These are phyloP conservation scores for Sungouiozyma ichnusensis DNA, from an alignment of 805 yeast genomes.

Conservation along the genomic window DNA sequence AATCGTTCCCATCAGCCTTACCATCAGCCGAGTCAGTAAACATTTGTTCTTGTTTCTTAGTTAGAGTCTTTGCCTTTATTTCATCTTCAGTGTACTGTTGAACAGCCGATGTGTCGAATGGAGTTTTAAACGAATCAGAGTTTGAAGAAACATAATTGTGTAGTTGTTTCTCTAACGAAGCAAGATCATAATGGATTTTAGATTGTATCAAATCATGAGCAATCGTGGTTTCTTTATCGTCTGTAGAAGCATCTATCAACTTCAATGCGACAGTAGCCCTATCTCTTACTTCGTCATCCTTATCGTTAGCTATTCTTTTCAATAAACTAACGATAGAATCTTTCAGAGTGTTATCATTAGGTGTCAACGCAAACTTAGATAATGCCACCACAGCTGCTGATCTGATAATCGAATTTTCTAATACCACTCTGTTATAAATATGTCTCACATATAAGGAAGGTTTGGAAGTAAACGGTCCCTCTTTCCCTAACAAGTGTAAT, in stretches of 20 bases:
- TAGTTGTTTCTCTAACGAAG: conserved; percentile 68
- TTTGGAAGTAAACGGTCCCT: conserved; percentile 78
- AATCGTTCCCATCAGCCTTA: conserved; percentile 10
- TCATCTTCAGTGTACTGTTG: conserved; percentile 62
- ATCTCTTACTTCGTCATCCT: conserved; percentile 95
- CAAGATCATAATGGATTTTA: conserved; percentile 58
- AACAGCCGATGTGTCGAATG: conserved; percentile 64
- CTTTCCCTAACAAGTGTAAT: conserved; percentile 82
- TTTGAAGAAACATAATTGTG: conserved; percentile 47
- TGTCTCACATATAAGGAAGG: conserved; percentile 91
- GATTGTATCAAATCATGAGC: conserved; percentile 50
- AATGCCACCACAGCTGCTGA: conserved; percentile 92
- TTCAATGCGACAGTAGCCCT: conserved; percentile 82
- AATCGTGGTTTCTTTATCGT: conserved; percentile 27
- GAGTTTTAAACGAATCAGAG: conserved; percentile 33
- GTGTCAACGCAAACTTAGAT: conserved; percentile 77
- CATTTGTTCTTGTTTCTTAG: conserved; percentile 34
- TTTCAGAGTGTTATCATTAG: conserved; percentile 53
- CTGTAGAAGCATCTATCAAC: conserved; percentile 41
- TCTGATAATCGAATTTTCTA: conserved; percentile 90
- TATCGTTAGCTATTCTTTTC: conserved; percentile 74
- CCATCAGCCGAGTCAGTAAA: conserved; percentile 21
- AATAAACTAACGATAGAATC: conserved; percentile 66
- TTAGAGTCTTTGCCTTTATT: conserved; percentile 51
- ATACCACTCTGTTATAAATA: conserved; percentile 90